Evolutionary conservation across 2,329 filamentous ascomycete genomes (phyloP), one percentile per base, ranked within the genome.

Genomic region (Biscogniauxia marginata): DNA sequence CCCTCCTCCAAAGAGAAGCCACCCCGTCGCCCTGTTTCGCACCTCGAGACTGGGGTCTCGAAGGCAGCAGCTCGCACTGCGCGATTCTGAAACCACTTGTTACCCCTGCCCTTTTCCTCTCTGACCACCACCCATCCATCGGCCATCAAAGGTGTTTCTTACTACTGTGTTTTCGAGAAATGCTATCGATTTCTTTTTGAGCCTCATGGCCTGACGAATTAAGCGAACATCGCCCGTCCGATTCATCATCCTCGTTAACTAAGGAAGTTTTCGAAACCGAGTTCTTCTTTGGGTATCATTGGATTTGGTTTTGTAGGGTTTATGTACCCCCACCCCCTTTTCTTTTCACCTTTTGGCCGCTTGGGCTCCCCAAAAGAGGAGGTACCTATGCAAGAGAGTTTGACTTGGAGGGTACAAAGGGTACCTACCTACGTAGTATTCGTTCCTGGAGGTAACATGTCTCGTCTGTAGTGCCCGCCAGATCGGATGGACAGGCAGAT

Each of bases 301-400:
- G 51, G 49, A 25, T 22, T n/a, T n/a, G n/a, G n/a, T 43, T 20
- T 22, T 46, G 49, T 52, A 44, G 50, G 25, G n/a, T 46, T 21
- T 19, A n/a, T n/a, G n/a, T n/a, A n/a, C n/a, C n/a, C n/a, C n/a
- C n/a, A n/a, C n/a, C 19, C 7, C 25, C 46, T 34, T 25, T n/a
- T 50, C 47, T 52, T 53, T 30, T 34, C 34, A 47, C 23, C 56
- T 50, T 47, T 39, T 56, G 43, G 21, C 44, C 21, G 47, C 34
- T 52, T 50, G 47, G 54, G 34, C 53, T 55, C 54, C 55, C 48
- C 54, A 54, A 51, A 50, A 13, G 25, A 11, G 48, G n/a, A 22
- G 16, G 23, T n/a, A n/a, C n/a, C n/a, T n/a, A 39, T 39, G 30
- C n/a, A 39, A 39, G 11, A 39, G 6, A 25, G n/a, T 16, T 39